phyloP scores from a whole-genome alignment of 1,139 yeast genomes.

The Hansenula sp. region DNA sequence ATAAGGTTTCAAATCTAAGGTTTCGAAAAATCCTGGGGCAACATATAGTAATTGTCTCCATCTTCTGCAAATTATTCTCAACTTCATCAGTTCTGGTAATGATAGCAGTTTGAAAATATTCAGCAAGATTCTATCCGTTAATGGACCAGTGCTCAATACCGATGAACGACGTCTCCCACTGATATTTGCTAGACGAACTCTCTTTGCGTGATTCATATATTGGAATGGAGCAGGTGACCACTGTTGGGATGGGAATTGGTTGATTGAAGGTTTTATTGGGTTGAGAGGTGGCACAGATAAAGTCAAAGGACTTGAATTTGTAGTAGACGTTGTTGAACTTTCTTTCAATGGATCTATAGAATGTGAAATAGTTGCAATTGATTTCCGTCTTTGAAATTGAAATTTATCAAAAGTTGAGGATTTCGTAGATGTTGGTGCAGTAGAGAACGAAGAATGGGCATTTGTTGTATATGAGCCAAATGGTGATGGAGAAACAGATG shows the following conservation, averaged over 20 bases:
- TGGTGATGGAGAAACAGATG: conserved; percentile 5
- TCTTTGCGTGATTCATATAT: conserved; percentile 50
- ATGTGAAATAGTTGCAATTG: conserved; percentile 8
- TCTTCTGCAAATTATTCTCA: conserved; percentile 52
- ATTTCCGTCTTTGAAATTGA: conserved; percentile 7
- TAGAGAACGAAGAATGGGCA: conserved; percentile 1
- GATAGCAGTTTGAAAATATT: conserved; percentile 49
- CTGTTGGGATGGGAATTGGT: conserved; percentile 27
- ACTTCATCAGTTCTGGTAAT: conserved; percentile 54
- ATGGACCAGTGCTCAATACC: conserved; percentile 48
- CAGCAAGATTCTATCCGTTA: conserved; percentile 55
- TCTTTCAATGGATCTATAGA: conserved; percentile 5
- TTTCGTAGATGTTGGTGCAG: not conserved
- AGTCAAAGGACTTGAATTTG: conserved; percentile 15
- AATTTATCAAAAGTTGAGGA: not conserved
- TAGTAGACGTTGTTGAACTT: not conserved
- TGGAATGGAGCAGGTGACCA: conserved; percentile 29
- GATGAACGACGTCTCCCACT: conserved; percentile 50
- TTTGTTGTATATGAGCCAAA: conserved; percentile 4
- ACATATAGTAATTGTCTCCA: conserved; percentile 66
- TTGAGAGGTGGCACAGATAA: conserved; percentile 35
- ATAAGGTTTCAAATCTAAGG: conserved; percentile 56
- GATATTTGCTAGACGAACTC: conserved; percentile 42
- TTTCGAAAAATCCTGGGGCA: conserved; percentile 47
- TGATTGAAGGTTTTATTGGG: conserved; percentile 32